These are phyloP conservation scores for Sanghuangporus sanghuang DNA, from an alignment of 1,284 basidiomycete species.

Conservation along the genomic window DNA sequence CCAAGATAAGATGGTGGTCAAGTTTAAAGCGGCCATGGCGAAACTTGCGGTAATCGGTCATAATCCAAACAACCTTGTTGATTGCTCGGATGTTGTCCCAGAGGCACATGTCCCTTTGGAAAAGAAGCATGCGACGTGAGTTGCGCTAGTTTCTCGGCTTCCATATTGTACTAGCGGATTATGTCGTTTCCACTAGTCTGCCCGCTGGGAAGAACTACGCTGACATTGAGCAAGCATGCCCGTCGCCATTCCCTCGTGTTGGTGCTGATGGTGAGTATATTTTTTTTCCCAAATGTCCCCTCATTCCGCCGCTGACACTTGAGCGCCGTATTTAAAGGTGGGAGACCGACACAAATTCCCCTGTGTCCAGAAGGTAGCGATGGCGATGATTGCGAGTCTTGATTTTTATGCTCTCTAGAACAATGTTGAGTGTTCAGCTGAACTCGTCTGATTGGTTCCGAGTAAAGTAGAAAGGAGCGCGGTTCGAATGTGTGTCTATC, in stretches of 20 bases:
- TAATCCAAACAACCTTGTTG: constrained; percentile 14
- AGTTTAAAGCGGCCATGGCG: constrained; percentile 17
- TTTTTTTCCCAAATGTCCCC: background rate
- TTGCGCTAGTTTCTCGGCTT: background rate
- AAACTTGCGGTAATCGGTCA: constrained; percentile 19
- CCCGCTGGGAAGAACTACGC: constrained; percentile 15
- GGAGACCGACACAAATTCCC: constrained; percentile 13
- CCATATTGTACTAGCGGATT: background rate
- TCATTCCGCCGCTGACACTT: background rate
- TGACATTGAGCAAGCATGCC: constrained; percentile 16
- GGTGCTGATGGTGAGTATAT: constrained; percentile 6
- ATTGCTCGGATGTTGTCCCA: constrained; percentile 19
- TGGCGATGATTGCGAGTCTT: background rate
- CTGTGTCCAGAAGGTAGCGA: constrained; percentile 12
- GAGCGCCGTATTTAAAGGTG: background rate
- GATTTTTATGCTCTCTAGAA: no score
- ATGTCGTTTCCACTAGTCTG: constrained; percentile 1
- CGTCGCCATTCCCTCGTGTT: constrained; percentile 16
- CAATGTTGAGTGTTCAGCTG: no score
- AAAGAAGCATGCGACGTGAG: background rate
- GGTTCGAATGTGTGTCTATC: no score
- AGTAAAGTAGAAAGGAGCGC: no score
- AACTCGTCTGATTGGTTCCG: no score
- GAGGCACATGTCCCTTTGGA: background rate
- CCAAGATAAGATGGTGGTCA: constrained; percentile 16